phyloP scores from a whole-genome alignment of 176 grass and related monocot species.

The Aegilops longissima region DNA sequence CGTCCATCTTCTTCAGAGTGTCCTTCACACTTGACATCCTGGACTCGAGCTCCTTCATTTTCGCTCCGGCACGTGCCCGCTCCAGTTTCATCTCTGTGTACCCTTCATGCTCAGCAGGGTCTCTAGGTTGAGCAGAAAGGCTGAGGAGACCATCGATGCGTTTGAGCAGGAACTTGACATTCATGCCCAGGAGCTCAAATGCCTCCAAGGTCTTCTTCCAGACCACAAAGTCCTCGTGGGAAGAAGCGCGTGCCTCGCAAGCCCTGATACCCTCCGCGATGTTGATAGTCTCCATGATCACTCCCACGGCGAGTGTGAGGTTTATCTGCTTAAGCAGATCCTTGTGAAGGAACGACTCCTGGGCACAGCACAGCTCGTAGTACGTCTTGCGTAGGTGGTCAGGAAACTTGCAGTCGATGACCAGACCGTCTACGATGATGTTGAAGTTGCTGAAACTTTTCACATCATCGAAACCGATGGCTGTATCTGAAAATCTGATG shows the following conservation, averaged over 20 bases:
- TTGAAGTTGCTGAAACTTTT: conserved; percentile 29
- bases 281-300: conserved; percentile 49
- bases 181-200: conserved; percentile 43
- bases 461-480: conserved; percentile 1
- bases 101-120: too few species aligned
- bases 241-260: neutral
- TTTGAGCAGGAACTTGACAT: conserved; percentile 32
- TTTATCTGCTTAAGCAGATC: conserved; percentile 33
- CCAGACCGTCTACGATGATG: conserved; percentile 36
- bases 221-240: conserved; percentile 12
- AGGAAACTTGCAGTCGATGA: conserved; percentile 39
- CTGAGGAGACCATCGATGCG: neutral
- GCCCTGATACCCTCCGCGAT: conserved; percentile 37
- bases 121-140: neutral
- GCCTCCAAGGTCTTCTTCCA: conserved; percentile 54
- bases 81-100: neutral
- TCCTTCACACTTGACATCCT: conserved; percentile 23
- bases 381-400: conserved; percentile 27
- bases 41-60: conserved; percentile 30
- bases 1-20: conserved; percentile 18
- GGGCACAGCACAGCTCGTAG: conserved; percentile 40
- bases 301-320: conserved; percentile 25
- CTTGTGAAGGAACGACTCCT: conserved; percentile 40
- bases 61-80: neutral
- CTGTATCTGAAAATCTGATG: conserved; percentile 29